Base-by-base conservation (phyloP, 2,329 filamentous ascomycete species). In the Didymellaceae sp. region DNA sequence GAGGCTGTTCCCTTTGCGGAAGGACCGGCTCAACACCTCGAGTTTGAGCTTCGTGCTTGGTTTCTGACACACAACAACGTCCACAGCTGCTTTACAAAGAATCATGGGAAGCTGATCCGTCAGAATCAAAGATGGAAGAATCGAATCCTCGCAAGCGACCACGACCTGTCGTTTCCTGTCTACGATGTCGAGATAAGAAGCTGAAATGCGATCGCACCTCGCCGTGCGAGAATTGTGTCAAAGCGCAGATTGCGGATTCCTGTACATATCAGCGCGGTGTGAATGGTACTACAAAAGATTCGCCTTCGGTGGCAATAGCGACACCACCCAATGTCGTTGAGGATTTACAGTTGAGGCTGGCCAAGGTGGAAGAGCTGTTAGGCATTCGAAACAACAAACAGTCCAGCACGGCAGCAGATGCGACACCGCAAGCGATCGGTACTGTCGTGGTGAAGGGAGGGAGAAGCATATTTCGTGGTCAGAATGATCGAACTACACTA, bases 181-280 rank as follows among this genome's bases (percentile, higher is more conserved):
- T 65, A n/a, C 50, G 55, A 18, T 67, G 64, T 35, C 57, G 63
- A 30, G 55, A 59, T 16, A 65, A 64, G 47, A 67, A 67, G 26
- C 45, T 66, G 18, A 65, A 65, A 31, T 67, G 64, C 39, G 61
- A 67, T 38, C 60, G 64, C 8, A 52, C 45, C 22, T 30, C 54
- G 11, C 64, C 64, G 10, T 67, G 64, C 45, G 50, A 57, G 37
- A 62, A 66, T 40, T 67, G 64, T 31, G 45, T 57, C 39, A 63
- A 61, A 46, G 61, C 53, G 24, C 51, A 48, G 11, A 50, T 31
- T 5, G 43, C 56, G 4, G 51, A 51, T 24, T 59, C 50, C 2
- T 66, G 63, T 43, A 55, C 46, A 11, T 59, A 60, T 45, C 54
- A 48, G 25, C 46, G 50, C 14, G 33, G 22, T 13, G 10, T 33